Evolutionary conservation across 2,329 filamentous ascomycete species (phyloP).

Genomic region (Botrytis deweyae): DNA sequence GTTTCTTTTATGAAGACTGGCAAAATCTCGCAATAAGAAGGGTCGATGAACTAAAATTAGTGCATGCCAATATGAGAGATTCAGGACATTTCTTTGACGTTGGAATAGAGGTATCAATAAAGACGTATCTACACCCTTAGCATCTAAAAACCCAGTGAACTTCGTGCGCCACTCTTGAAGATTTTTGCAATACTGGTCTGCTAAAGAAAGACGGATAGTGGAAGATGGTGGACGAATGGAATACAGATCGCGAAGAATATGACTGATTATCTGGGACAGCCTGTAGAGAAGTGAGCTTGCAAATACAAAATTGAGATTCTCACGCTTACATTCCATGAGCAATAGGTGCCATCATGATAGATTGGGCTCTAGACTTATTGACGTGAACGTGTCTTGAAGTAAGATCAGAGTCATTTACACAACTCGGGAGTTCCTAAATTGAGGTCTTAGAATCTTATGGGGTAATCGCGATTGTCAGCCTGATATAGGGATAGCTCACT

Average conservation of each 20-base stretch:
- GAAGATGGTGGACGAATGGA: constrained; percentile 39
- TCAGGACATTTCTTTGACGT: constrained; percentile 42
- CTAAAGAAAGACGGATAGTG: constrained; percentile 40
- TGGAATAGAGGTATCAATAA: constrained; percentile 51
- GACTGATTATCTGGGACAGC: constrained; percentile 46
- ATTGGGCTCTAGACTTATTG: constrained; percentile 35
- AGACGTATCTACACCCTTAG: constrained; percentile 44
- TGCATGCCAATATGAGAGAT: constrained; percentile 41
- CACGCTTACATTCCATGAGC: constrained; percentile 44
- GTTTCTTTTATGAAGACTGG: constrained; percentile 29
- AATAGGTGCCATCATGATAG: constrained; percentile 47
- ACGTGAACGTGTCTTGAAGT: constrained; percentile 41
- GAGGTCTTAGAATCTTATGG: neutral
- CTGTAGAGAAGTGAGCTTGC: constrained; percentile 25
- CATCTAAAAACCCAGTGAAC: constrained; percentile 47
- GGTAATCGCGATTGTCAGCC: neutral
- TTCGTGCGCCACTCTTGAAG: constrained; percentile 48
- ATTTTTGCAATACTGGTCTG: constrained; percentile 45
- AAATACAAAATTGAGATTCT: neutral
- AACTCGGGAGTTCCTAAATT: constrained; percentile 48
- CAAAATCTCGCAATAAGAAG: constrained; percentile 38
- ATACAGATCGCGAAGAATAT: constrained; percentile 48
- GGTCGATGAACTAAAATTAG: constrained; percentile 40
- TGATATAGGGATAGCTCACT: constrained; percentile 19
- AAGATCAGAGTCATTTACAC: constrained; percentile 51